A percentile compares a stretch with the other conserved stretches of the same genome.
phyloP scores from a whole-genome alignment of 164 flowering plant species.

The Saururus chinensis region DNA sequence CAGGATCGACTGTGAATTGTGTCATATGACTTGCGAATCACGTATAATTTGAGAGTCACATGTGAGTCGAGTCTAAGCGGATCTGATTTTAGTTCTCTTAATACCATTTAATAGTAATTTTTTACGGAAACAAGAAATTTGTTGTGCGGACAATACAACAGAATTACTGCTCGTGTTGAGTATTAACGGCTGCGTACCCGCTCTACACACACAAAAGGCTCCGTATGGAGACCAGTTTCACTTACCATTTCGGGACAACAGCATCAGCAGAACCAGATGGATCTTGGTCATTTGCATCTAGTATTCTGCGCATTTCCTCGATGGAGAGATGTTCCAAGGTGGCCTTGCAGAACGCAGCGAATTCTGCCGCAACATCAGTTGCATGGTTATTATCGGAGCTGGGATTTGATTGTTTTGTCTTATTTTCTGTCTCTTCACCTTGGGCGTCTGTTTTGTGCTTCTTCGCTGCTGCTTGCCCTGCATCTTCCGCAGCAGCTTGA shows the following conservation, averaged over 20 bases:
- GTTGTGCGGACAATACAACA: no score
- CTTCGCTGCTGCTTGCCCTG: conserved; percentile 20
- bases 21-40: no score
- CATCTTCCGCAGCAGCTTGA: conserved; percentile 30
- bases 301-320: conserved; percentile 45
- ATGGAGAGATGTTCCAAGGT: conserved; percentile 31
- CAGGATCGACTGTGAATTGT: no score
- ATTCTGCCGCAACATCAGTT: conserved; percentile 20
- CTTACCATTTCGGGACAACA: conserved; percentile 11
- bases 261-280: conserved; percentile 21
- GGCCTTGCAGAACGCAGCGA: conserved; percentile 41
- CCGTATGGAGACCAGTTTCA: no score
- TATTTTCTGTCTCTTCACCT: conserved; percentile 21
- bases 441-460: conserved; percentile 35
- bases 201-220: no score
- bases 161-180: no score
- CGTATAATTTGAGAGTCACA: no score
- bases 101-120: no score
- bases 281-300: conserved; percentile 47
- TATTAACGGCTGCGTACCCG: no score
- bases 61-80: no score
- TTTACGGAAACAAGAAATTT: no score
- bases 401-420: conserved; percentile 37
- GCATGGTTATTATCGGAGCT: conserved; percentile 15
- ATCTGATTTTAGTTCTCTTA: no score